Conservation (phyloP, 805 yeast species). For the Lipomyces mesembrius region DNA sequence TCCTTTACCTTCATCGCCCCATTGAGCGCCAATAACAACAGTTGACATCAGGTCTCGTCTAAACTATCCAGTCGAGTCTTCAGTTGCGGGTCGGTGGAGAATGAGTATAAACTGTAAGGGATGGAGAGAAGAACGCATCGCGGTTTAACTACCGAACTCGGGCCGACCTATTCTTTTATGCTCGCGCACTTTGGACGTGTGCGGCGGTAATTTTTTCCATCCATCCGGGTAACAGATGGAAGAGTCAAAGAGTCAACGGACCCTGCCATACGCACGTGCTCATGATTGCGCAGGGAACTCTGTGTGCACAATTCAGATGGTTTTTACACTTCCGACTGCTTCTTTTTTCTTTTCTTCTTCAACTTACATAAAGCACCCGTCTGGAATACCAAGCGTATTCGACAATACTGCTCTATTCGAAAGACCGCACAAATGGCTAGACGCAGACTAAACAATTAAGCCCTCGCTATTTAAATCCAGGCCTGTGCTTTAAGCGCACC, state of each 20-base stretch:
- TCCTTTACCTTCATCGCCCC: constrained; percentile 99
- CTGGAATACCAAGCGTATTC: constrained; percentile 38
- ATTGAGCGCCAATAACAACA: constrained; percentile 97
- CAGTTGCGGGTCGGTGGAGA: constrained; percentile 4
- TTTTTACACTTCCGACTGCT: neutral
- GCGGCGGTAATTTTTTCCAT: constrained; percentile 8
- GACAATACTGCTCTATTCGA: constrained; percentile 25
- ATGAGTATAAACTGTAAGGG: constrained; percentile 5
- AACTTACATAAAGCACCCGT: constrained; percentile 33
- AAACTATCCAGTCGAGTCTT: neutral
- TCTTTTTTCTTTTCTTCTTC: neutral
- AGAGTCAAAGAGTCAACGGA: constrained; percentile 4
- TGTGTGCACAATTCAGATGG: neutral
- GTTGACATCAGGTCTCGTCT: constrained; percentile 45
- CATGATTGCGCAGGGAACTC: constrained; percentile 4
- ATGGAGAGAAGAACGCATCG: constrained; percentile 14
- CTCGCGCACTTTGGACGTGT: neutral
- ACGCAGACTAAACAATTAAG: constrained; percentile 26
- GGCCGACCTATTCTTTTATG: neutral
- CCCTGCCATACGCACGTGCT: constrained; percentile 7
- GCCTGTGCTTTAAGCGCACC: constrained; percentile 8
- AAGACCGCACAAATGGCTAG: constrained; percentile 38
- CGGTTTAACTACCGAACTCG: constrained; percentile 14
- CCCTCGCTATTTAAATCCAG: constrained; percentile 35
- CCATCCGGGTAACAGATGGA: neutral